Evolutionary conservation across 2,329 filamentous ascomycete genomes (phyloP).

Genomic region (Penicillium vulpinum): DNA sequence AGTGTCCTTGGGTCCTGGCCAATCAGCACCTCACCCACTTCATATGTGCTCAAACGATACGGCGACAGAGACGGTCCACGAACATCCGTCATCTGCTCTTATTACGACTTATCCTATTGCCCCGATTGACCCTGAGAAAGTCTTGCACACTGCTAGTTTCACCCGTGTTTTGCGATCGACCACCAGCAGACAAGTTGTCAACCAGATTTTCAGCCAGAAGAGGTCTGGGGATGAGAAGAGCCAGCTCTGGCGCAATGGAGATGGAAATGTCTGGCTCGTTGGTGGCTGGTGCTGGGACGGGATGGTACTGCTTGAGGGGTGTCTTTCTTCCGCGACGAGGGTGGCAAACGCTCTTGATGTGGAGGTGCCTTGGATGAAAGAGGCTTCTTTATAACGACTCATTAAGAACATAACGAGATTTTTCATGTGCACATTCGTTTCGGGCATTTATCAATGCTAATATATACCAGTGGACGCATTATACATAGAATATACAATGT

Average conservation of each 20-base stretch:
- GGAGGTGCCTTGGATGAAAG: conserved; percentile 36
- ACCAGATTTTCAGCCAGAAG: neutral
- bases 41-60: conserved; percentile 7
- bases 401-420: neutral
- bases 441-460: neutral
- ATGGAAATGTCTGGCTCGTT: conserved; percentile 55
- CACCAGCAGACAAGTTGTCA: conserved; percentile 8
- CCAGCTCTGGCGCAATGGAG: conserved; percentile 54
- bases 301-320: conserved; percentile 63
- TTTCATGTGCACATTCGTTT: neutral
- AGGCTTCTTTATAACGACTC: neutral
- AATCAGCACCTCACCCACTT: conserved; percentile 4
- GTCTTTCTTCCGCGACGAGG: conserved; percentile 59
- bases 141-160: conserved; percentile 10
- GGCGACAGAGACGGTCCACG: conserved; percentile 5
- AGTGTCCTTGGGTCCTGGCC: neutral
- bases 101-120: conserved; percentile 8
- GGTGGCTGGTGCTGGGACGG: conserved; percentile 67
- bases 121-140: conserved; percentile 6
- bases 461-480: neutral
- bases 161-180: conserved; percentile 11
- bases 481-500: neutral
- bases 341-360: conserved; percentile 57
- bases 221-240: neutral
- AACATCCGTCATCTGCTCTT: conserved; percentile 8